phyloP scores from a whole-genome alignment of 148 eudicot species.

The Rhododendron griersonianum region DNA sequence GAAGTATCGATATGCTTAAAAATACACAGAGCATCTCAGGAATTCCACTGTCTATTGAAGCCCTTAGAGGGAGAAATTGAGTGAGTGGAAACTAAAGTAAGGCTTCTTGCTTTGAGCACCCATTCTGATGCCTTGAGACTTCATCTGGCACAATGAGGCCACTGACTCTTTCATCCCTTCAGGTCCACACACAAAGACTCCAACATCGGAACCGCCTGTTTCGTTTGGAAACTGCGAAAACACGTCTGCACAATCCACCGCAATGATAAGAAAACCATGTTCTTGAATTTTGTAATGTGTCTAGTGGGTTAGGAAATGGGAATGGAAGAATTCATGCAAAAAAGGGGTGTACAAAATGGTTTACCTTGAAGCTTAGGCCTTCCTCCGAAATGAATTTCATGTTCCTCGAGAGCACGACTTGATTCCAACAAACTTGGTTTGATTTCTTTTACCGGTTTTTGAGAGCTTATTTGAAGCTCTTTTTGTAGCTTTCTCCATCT shows the following conservation, averaged over 20 bases:
- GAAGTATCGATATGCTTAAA: background rate
- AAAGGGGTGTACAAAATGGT: background rate
- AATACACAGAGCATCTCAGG: background rate
- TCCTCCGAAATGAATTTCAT: constrained; percentile 56
- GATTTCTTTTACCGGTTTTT: constrained; percentile 19
- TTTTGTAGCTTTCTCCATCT: constrained; percentile 38
- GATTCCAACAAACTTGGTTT: constrained; percentile 29
- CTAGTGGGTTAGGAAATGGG: background rate
- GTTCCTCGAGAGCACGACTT: constrained; percentile 25
- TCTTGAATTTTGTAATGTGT: background rate
- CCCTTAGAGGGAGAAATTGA: constrained; percentile 61
- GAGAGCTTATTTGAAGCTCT: constrained; percentile 10
- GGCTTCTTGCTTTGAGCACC: constrained; percentile 29
- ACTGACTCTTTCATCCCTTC: constrained; percentile 72
- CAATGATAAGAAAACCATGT: background rate
- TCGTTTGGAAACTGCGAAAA: constrained; percentile 32
- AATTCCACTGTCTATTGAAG: background rate
- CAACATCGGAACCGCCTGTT: constrained; percentile 40
- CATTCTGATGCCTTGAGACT: constrained; percentile 21
- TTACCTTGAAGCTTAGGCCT: constrained; percentile 69
- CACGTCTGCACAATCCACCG: constrained; percentile 39
- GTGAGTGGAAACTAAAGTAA: constrained; percentile 51
- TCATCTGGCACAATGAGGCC: constrained; percentile 52
- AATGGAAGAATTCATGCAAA: background rate
- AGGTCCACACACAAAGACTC: constrained; percentile 82